Base-by-base conservation (phyloP, 441 rosid species). In the Iberis amara region DNA sequence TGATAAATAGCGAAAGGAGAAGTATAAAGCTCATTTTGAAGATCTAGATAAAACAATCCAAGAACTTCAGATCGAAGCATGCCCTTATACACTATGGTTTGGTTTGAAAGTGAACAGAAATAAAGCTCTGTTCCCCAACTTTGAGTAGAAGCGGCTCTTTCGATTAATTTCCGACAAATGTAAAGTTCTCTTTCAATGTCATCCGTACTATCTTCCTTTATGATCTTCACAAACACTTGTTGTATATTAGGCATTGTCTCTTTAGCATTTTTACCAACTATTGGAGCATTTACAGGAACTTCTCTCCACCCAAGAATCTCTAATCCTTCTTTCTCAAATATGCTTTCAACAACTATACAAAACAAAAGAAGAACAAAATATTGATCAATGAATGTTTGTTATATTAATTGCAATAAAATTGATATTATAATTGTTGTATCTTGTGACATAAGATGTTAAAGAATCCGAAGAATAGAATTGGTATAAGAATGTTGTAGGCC, bases 51-150 rank as follows among this genome's bases (percentile, higher is more conserved):
- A 74, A 84, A 89, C 65, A 82, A 54, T 52, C 94, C 95, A 71
- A 94, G 99, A 77, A 64, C 97, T 70, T 81, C 90, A 7, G 99
- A 89, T 36, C 99, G 90, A 73, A 89, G 96, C 99, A 94, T 94
- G 69, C 99, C 99, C 78, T 94, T 94, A 69, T 94, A 94, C 42
- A 94, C 94, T 61, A 94, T 70, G n/a, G 99, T 94, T 69, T 86
- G 99, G 72, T 83, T 94, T 57, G 99, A 94, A 44, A 94, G 53
- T 59, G 99, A 94, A 69, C 97, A 94, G 52, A 94, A 79, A 69
- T 94, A 94, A 4, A 94, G 86, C 64, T 89, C 94, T 51, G 9
- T 74, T 66, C 96, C 99, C 97, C 97, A 94, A 69, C 73, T 75
- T 66, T 75, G 87, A 32, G 72, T 66, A 59, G 43, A 62, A 4